A percentile compares a stretch with the other conserved stretches of the same genome.
Evolutionary conservation across 2,329 filamentous ascomycete genomes (phyloP).

Genomic region (Diatrype stigma): DNA sequence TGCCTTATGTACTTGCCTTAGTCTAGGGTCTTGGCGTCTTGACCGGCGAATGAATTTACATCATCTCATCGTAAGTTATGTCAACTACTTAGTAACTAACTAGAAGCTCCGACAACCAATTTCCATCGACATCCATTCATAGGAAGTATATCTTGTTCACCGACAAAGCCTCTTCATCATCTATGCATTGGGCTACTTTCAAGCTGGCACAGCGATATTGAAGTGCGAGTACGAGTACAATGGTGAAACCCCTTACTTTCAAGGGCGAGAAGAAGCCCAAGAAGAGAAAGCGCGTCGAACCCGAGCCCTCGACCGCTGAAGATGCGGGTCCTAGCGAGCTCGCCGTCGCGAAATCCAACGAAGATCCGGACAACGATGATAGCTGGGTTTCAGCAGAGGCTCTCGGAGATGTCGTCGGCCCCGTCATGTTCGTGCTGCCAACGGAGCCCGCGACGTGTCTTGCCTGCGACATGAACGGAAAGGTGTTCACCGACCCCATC

Average conservation of each 20-base stretch:
- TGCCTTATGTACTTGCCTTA: no score
- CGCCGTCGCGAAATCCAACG: no score
- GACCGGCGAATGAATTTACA: background rate
- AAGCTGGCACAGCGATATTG: no score
- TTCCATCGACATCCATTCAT: background rate
- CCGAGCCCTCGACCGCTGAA: slow-evolving; percentile 36
- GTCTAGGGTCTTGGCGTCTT: no score
- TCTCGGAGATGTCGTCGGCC: slow-evolving; percentile 71
- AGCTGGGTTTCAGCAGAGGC: slow-evolving; percentile 86
- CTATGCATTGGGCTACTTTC: no score
- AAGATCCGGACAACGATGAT: slow-evolving; percentile 61
- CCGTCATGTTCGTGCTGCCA: slow-evolving; percentile 77
- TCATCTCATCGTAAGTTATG: no score
- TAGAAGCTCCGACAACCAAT: background rate
- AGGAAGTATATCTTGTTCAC: no score
- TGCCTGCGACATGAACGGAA: slow-evolving; percentile 80
- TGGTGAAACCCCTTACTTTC: slow-evolving; percentile 89
- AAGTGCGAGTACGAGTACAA: slow-evolving; percentile 35
- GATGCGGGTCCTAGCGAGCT: no score
- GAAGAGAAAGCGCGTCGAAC: slow-evolving; percentile 74
- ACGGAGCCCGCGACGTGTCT: slow-evolving; percentile 70
- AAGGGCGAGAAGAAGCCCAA: slow-evolving; percentile 96
- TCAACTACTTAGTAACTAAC: no score
- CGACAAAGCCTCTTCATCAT: no score
- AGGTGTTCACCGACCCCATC: slow-evolving; percentile 75